phyloP scores from a whole-genome alignment of 805 yeast species.

The Yamadazyma takamatsuzukensis region DNA sequence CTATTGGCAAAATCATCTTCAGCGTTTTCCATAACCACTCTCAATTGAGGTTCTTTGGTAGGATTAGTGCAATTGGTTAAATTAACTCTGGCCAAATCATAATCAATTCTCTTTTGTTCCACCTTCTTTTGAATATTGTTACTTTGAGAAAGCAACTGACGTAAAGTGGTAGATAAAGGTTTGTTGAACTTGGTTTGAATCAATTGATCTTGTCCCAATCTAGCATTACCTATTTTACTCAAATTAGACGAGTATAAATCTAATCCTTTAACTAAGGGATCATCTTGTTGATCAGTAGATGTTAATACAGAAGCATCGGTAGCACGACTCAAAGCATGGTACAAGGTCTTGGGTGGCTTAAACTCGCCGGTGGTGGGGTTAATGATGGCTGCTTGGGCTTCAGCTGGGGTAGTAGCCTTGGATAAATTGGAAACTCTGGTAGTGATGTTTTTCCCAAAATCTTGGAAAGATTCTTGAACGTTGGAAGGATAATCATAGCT shows the following conservation, averaged over 20 bases:
- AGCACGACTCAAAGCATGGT: slow-evolving; percentile 78
- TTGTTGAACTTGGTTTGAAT: slow-evolving; percentile 68
- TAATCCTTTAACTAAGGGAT: slow-evolving; percentile 58
- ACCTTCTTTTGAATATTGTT: slow-evolving; percentile 68
- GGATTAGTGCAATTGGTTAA: slow-evolving; percentile 40
- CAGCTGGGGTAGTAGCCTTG: slow-evolving; percentile 72
- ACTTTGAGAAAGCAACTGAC: slow-evolving; percentile 59
- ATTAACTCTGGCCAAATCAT: slow-evolving; percentile 68
- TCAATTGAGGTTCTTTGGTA: slow-evolving; percentile 62
- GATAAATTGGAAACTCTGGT: slow-evolving; percentile 64
- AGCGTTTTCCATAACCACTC: slow-evolving; percentile 75
- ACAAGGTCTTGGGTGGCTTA: slow-evolving; percentile 72
- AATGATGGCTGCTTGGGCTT: slow-evolving; percentile 70
- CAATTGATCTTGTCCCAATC: slow-evolving; percentile 76
- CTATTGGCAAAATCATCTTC: slow-evolving; percentile 90
- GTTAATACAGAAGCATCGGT: slow-evolving; percentile 51
- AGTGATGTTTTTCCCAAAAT: slow-evolving; percentile 63
- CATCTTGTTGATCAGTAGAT: slow-evolving; percentile 33
- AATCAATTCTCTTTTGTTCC: slow-evolving; percentile 70
- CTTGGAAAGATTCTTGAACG: slow-evolving; percentile 69
- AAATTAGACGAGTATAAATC: slow-evolving; percentile 66
- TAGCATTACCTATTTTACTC: slow-evolving; percentile 74
- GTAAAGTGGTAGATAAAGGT: slow-evolving; percentile 58
- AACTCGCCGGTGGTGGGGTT: slow-evolving; percentile 37
- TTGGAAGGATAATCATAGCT: slow-evolving; percentile 82